Conservation (phyloP, 2,329 filamentous ascomycete genomes). For the Zasmidium citrigriseum region DNA sequence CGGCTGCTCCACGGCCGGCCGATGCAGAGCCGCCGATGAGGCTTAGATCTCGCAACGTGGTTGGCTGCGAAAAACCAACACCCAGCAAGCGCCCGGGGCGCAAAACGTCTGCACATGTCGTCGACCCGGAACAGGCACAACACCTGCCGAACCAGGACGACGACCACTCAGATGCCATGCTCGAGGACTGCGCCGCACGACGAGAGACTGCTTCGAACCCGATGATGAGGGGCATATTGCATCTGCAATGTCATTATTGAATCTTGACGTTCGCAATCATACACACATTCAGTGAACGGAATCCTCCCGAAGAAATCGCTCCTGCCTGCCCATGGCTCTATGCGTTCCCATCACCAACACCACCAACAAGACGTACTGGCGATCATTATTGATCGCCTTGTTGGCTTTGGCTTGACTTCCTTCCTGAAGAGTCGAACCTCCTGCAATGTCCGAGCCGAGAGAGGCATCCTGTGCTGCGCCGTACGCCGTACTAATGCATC, state of each 20-base stretch:
- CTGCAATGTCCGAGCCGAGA: background rate
- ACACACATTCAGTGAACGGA: background rate
- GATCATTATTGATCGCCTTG: too few relatives aligned
- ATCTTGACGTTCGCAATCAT: background rate
- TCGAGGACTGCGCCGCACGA: slow-evolving; percentile 7
- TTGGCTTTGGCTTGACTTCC: background rate
- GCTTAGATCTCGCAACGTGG: too few relatives aligned
- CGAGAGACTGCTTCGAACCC: background rate
- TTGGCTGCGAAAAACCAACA: slow-evolving; percentile 15
- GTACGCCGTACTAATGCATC: slow-evolving; percentile 4
- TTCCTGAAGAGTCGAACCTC: background rate
- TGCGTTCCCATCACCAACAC: too few relatives aligned
- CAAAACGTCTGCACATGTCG: too few relatives aligned
- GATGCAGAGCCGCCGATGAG: too few relatives aligned
- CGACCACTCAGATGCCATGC: background rate
- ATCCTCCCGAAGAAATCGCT: too few relatives aligned
- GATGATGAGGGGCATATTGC: background rate
- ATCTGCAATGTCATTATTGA: background rate
- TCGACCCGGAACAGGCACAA: background rate
- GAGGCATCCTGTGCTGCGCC: too few relatives aligned
- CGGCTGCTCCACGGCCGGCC: too few relatives aligned
- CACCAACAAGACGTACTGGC: too few relatives aligned
- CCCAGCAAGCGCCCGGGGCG: slow-evolving; percentile 8
- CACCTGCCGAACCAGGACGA: background rate
- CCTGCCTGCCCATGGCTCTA: too few relatives aligned